These are phyloP conservation scores for Paecilomyces formosus DNA, from an alignment of 2,329 filamentous ascomycete genomes.

Conservation along the genomic window DNA sequence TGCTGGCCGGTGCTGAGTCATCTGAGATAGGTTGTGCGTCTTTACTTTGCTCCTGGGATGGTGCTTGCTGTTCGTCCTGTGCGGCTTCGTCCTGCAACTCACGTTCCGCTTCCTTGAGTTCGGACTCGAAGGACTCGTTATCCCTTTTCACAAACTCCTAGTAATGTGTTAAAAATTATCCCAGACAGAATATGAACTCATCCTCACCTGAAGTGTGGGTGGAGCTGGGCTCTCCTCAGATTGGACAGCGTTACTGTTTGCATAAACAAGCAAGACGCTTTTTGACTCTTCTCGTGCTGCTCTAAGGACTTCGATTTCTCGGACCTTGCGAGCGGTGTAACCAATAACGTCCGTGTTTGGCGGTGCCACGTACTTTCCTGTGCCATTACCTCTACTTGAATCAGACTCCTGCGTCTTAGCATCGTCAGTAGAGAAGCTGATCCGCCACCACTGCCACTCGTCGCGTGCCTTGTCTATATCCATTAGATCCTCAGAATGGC, in stretches of 20 bases:
- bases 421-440: slow-evolving; percentile 42
- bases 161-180: slow-evolving; percentile 8
- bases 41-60: not conserved
- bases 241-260: slow-evolving; percentile 41
- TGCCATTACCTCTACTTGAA: slow-evolving; percentile 11
- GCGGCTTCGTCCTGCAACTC: slow-evolving; percentile 3
- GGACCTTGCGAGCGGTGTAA: slow-evolving; percentile 36
- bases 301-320: slow-evolving; percentile 48
- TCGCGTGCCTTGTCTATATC: slow-evolving; percentile 17
- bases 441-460: slow-evolving; percentile 50
- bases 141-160: slow-evolving; percentile 45
- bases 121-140: slow-evolving; percentile 35
- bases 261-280: slow-evolving; percentile 53
- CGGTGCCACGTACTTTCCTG: slow-evolving; percentile 8
- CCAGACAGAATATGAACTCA: not conserved
- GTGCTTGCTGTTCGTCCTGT: slow-evolving; percentile 6
- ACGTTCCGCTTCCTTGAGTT: slow-evolving; percentile 20
- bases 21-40: not conserved
- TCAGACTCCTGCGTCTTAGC: slow-evolving; percentile 28
- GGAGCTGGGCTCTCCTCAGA: slow-evolving; percentile 24
- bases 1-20: not conserved
- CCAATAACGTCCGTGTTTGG: slow-evolving; percentile 28
- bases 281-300: slow-evolving; percentile 46
- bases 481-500: slow-evolving; percentile 17
- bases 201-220: slow-evolving; percentile 28